Evolutionary conservation across 371 early-diverging fungal genomes (phyloP), one percentile per base, ranked within the genome.

Genomic region (Saksenaea oblongispora): DNA sequence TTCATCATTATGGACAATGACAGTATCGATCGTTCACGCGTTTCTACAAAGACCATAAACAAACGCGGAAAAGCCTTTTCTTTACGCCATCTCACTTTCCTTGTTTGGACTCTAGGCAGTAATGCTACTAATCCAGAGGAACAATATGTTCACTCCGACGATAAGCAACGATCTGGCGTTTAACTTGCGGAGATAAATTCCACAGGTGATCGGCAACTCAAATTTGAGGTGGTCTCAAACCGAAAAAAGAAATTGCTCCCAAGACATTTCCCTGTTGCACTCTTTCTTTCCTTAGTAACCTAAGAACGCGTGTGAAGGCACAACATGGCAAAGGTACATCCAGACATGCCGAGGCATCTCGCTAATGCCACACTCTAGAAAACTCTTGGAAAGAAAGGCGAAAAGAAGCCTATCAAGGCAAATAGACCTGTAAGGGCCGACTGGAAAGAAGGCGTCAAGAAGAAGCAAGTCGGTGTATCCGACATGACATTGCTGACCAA

Each of bases 401-500:
- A 79, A 26, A 79, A 82, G 60, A 75, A 75, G 60, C 64, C 65
- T 63, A 79, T 82, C 62, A 79, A 79, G 67, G 83, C 83, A 26
- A 79, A 78, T 47, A 65, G 80, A 59, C 82, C 87, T 42, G 83
- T 78, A 59, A 91, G 86, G 78, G 94, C 94, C 64, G 90, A 92
- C 75, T 93, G 92, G 87, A 89, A 91, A 60, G 91, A 93, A 68
- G 84, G 87, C 37, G 80, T 87, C 55, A 89, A 88, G 69, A 91
- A 91, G 83, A 92, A 93, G 74, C 90, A 91, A 76, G 93, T 89
- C 14, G 94, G 94, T 56, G 91, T 93, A 47, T 84, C 89, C 37
- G 94, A 94, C 71, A 94, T 94, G 93, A 93, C 93, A 1, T 78
- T 94, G 70, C 71, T 94, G 72, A 87, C 93, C 41, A 92, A 92